Evolutionary conservation across 768 basidiomycete species (phyloP).

Genomic region (Leccinum longicurvipes): DNA sequence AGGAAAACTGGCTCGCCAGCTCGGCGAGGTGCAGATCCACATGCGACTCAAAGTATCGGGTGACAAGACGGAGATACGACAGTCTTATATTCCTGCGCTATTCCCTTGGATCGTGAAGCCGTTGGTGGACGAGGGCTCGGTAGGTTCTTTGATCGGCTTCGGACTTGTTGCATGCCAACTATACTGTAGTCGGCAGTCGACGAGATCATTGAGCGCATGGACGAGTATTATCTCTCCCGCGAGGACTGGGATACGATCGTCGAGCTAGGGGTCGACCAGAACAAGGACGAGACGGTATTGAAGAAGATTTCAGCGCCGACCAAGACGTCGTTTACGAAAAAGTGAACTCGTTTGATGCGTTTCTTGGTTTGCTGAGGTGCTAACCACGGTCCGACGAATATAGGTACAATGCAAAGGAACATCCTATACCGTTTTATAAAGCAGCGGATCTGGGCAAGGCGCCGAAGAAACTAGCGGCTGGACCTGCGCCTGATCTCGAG

Average conservation of each 20-base stretch:
- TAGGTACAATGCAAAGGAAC: slow-evolving; percentile 88
- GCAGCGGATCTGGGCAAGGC: slow-evolving; percentile 73
- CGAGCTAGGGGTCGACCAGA: slow-evolving; percentile 85
- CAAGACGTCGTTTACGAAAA: slow-evolving; percentile 83
- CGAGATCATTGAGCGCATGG: slow-evolving; percentile 84
- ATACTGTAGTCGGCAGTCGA: slow-evolving; percentile 51
- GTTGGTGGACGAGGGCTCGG: slow-evolving; percentile 67
- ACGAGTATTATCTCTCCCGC: slow-evolving; percentile 87
- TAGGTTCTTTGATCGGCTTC: slow-evolving; percentile 40
- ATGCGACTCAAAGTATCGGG: slow-evolving; percentile 96
- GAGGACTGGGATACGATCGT: slow-evolving; percentile 98
- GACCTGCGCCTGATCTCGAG: slow-evolving; percentile 84
- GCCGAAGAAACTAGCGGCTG: slow-evolving; percentile 75
- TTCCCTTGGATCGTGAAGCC: slow-evolving; percentile 80
- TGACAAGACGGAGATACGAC: slow-evolving; percentile 84
- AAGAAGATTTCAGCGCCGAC: slow-evolving; percentile 82
- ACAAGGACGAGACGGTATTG: slow-evolving; percentile 67
- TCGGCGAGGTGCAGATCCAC: slow-evolving; percentile 88
- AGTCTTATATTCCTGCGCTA: slow-evolving; percentile 88
- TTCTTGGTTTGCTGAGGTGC: too few relatives aligned
- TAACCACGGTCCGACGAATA: background rate
- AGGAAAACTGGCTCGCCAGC: slow-evolving; percentile 70
- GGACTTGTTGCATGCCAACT: background rate
- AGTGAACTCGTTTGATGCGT: slow-evolving; percentile 38
- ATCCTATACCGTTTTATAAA: slow-evolving; percentile 95